These are phyloP conservation scores for Penicillium sp. DNA, from an alignment of 2,329 filamentous ascomycete species.

Conservation along the genomic window DNA sequence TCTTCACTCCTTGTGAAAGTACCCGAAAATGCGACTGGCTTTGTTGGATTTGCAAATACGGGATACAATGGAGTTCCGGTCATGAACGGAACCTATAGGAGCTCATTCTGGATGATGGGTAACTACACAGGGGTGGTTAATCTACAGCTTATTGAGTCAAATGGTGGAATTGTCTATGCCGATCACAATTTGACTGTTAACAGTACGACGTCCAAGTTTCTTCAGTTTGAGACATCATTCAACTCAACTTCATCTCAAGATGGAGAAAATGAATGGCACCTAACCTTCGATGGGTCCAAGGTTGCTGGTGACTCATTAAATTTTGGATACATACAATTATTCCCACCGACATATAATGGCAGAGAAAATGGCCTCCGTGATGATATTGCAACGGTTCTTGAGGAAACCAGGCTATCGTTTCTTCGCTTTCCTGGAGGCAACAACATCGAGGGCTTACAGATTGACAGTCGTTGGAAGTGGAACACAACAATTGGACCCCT, in stretches of 20 bases:
- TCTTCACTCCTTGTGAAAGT: slow-evolving; percentile 33
- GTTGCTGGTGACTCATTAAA: slow-evolving; percentile 26
- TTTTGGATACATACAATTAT: slow-evolving; percentile 33
- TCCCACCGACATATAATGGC: slow-evolving; percentile 31
- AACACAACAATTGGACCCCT: slow-evolving; percentile 49
- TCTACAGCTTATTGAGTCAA: slow-evolving; percentile 31
- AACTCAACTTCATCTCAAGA: slow-evolving; percentile 25
- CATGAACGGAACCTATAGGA: slow-evolving; percentile 30
- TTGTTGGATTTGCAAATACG: slow-evolving; percentile 51
- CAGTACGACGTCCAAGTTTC: slow-evolving; percentile 25
- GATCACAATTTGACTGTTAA: slow-evolving; percentile 32
- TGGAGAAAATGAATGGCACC: slow-evolving; percentile 35
- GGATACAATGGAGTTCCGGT: slow-evolving; percentile 41
- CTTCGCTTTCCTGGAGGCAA: slow-evolving; percentile 70
- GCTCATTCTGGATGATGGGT: slow-evolving; percentile 38
- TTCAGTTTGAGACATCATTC: slow-evolving; percentile 27
- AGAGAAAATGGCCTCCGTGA: slow-evolving; percentile 59
- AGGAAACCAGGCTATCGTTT: slow-evolving; percentile 59
- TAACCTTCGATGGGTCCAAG: slow-evolving; percentile 31
- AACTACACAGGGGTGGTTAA: slow-evolving; percentile 32
- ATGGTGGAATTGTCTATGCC: slow-evolving; percentile 29
- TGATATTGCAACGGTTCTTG: slow-evolving; percentile 60
- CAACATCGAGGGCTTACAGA: slow-evolving; percentile 52
- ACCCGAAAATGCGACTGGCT: slow-evolving; percentile 22
- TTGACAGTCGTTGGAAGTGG: slow-evolving; percentile 44